Conservation (phyloP, 2,329 filamentous ascomycete genomes). For the Trichocomaceae sp. region DNA sequence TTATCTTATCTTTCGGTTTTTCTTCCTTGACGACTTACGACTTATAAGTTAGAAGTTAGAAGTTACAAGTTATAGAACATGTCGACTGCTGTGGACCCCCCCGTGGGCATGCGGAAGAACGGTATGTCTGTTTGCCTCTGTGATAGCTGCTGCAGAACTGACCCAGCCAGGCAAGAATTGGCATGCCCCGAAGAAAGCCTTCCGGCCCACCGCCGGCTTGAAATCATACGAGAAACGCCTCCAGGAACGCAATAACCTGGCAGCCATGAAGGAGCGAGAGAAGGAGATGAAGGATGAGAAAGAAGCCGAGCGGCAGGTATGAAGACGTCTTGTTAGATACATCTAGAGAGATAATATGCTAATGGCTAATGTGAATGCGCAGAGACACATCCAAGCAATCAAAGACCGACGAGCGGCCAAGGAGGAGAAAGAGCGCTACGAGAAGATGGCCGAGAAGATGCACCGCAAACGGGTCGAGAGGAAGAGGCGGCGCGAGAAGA, state of each 20-base stretch:
- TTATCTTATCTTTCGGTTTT: constrained; percentile 34
- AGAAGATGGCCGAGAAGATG: constrained; percentile 96
- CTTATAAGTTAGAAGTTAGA: too few species aligned
- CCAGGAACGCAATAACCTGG: constrained; percentile 61
- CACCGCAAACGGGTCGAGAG: constrained; percentile 91
- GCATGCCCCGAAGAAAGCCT: constrained; percentile 76
- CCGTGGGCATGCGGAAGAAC: constrained; percentile 72
- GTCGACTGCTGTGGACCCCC: constrained; percentile 37
- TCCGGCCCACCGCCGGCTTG: constrained; percentile 72
- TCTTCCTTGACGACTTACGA: too few species aligned
- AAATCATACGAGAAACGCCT: constrained; percentile 72
- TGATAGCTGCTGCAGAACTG: not conserved
- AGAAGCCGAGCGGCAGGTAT: constrained; percentile 75
- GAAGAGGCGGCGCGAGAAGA: constrained; percentile 90
- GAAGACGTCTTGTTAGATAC: constrained; percentile 26
- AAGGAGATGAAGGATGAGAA: constrained; percentile 96
- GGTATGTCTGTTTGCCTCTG: constrained; percentile 47
- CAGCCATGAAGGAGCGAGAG: constrained; percentile 83
- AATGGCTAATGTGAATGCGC: not conserved
- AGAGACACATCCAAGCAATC: constrained; percentile 72
- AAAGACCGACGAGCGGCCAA: constrained; percentile 81
- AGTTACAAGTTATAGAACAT: too few species aligned
- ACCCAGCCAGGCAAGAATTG: constrained; percentile 75
- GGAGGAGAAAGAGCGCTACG: constrained; percentile 87
- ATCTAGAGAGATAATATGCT: too few species aligned